Conservation (phyloP, 148 eudicot genomes). For the Rhododendron simsii region DNA sequence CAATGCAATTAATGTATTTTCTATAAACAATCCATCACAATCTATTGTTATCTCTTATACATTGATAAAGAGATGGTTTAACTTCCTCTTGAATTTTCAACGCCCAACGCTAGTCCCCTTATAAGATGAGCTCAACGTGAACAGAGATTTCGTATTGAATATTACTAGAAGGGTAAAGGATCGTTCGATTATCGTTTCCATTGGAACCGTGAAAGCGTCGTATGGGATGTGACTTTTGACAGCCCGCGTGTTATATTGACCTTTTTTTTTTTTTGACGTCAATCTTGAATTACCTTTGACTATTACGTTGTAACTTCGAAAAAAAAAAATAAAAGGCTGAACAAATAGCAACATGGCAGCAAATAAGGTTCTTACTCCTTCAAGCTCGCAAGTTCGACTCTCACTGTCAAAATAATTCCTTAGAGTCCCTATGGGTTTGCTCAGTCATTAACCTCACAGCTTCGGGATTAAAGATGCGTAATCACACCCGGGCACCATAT, state of each 20-base stretch:
- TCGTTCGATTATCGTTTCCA: background rate
- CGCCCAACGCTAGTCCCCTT: background rate
- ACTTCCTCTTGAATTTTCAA: background rate
- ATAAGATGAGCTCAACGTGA: background rate
- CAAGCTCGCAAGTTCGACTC: too few species aligned
- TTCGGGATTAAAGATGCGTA: too few species aligned
- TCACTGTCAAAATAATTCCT: too few species aligned
- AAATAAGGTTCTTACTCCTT: too few species aligned
- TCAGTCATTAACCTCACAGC: too few species aligned
- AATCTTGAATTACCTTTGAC: background rate
- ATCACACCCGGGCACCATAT: background rate
- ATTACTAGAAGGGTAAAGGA: background rate
- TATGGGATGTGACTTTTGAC: background rate
- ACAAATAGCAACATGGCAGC: background rate
- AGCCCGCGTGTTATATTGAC: background rate
- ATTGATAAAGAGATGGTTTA: background rate
- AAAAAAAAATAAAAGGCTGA: background rate
- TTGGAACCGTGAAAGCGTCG: background rate
- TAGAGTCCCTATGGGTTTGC: background rate
- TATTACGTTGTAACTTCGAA: background rate
- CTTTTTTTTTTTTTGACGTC: background rate
- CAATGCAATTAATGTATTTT: background rate
- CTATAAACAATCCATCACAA: background rate
- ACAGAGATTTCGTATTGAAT: background rate
- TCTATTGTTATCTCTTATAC: background rate